A percentile compares a stretch with the other conserved stretches of the same genome.
Evolutionary conservation across 495 filamentous ascomycete genomes (phyloP).

Genomic region (Opeltia flavorubescens): DNA sequence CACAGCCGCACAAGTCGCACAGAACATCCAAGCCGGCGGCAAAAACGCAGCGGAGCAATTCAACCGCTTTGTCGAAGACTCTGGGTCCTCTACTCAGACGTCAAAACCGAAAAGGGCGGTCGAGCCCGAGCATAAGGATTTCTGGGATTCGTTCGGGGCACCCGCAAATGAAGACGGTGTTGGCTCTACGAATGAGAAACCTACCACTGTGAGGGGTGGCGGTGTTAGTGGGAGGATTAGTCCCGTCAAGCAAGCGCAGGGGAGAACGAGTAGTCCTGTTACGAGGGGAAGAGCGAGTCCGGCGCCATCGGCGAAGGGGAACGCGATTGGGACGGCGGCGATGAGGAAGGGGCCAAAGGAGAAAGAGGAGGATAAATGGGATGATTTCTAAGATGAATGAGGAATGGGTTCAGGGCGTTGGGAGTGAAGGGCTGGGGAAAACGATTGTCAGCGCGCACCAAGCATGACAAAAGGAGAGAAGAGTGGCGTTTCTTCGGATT

Average conservation of each 20-base stretch:
- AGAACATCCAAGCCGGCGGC: constrained; percentile 48
- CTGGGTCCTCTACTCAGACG: constrained; percentile 20
- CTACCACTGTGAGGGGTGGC: too few relatives aligned
- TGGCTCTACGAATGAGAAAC: constrained; percentile 13
- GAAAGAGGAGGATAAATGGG: constrained; percentile 22
- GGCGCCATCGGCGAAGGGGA: constrained; percentile 2
- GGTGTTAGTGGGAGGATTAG: neutral
- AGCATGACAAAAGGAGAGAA: too few relatives aligned
- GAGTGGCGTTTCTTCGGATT: neutral
- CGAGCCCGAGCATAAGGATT: constrained; percentile 62
- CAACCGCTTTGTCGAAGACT: constrained; percentile 67
- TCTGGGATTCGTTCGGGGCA: constrained; percentile 73
- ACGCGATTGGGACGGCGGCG: constrained; percentile 55
- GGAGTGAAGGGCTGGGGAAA: neutral
- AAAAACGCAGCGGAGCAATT: constrained; percentile 63
- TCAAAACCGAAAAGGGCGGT: constrained; percentile 16
- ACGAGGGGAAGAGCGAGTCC: constrained; percentile 12
- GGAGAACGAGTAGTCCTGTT: neutral
- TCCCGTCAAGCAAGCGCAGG: constrained; percentile 5
- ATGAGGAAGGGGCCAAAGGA: constrained; percentile 40
- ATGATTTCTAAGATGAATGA: constrained; percentile 11
- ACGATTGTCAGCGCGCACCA: too few relatives aligned
- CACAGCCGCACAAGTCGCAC: constrained; percentile 52
- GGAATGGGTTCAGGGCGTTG: neutral
- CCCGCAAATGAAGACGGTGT: constrained; percentile 29